Base-by-base conservation (phyloP, 331 rosid species). In the Ulmus americana region DNA sequence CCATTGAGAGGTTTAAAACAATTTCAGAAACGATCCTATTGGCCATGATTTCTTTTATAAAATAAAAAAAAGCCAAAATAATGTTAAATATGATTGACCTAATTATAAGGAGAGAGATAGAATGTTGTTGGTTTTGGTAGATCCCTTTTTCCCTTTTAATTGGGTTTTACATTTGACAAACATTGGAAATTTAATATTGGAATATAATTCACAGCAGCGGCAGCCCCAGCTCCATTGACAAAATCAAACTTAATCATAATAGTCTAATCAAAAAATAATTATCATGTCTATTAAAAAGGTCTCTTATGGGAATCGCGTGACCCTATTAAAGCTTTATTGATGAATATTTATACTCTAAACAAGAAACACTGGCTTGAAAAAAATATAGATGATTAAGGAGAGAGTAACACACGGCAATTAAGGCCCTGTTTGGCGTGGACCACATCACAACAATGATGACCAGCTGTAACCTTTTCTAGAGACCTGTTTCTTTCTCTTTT, bases 391-490 rank as follows among this genome's bases (percentile, higher is more conserved):
- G 22, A 57, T 45, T 68, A 46, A 14, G 18, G 46, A 22, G 12
- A 58, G 48, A 38, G 53, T 54, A 67, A 67, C 18, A 44, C 45
- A 55, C 72, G 73, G 50, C 75, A 71, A 60, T 44, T 38, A 63
- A 56, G 79, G 69, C 39, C 47, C 59, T 66, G 71, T 64, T 79
- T 71, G 75, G 71, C 48, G 52, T 13, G 59, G 84, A 76, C 84
- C 88, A 84, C 77, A 74, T 70, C 16, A 59, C 5, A 63, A 59
- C 4, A 63, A 57, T 76, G 68, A 77, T 61, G 55, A 72, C 74
- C 63, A 66, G 80, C 64, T 79, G 69, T 72, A 72, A 8, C 12
- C 64, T 68, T 28, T 40, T 14, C 56, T 12, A 9, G 13, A 43
- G 47, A 56, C 59, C 28, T 18, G 55, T 20, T 69, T 72, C 56